Evolutionary conservation across 2,329 filamentous ascomycete species (phyloP), one percentile per base, ranked within the genome.

Genomic region (Periconia digitata): DNA sequence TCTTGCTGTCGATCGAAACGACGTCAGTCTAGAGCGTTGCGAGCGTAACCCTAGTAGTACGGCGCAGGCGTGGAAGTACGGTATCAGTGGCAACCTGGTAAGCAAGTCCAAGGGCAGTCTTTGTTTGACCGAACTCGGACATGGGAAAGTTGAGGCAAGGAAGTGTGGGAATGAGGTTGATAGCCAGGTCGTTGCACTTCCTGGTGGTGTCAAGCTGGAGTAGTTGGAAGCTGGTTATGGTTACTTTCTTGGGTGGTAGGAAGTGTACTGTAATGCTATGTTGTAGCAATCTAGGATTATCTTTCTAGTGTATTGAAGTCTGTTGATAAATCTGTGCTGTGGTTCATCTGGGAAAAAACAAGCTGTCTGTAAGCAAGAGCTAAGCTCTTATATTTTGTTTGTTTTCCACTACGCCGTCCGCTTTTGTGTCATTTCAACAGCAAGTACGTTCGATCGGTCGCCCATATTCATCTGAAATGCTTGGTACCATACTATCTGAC

Each of bases 171-270:
- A 66, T 43, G 64, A 70, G 49, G 55, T 58, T 21, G 73, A 78
- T 51, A 71, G 62, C 40, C 77, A 79, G 60, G 76, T 79, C 8
- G 65, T 79, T 55, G 75, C 67, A 12, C 58, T 79, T 32, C 76
- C 77, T 0, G 70, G 72, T 53, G 77, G 77, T 55, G 56, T 59
- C 18, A 48, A 50, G 46, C 46, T 60, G 42, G 53, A 54, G 10
- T 37, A 17, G 16, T 44, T 37, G 35, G 35, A 8, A 37, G 15
- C 8, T 37, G 35, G n/a, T n/a, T n/a, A n/a, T n/a, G n/a, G n/a
- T n/a, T n/a, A n/a, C n/a, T n/a, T n/a, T n/a, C n/a, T n/a, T n/a
- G 24, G 24, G 24, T 27, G 24, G 24, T 27, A 13, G n/a, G n/a
- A n/a, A n/a, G n/a, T n/a, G n/a, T n/a, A n/a, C n/a, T n/a, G n/a